Evolutionary conservation across 2,329 filamentous ascomycete species (phyloP).

Genomic region (Aspergillus neotritici): DNA sequence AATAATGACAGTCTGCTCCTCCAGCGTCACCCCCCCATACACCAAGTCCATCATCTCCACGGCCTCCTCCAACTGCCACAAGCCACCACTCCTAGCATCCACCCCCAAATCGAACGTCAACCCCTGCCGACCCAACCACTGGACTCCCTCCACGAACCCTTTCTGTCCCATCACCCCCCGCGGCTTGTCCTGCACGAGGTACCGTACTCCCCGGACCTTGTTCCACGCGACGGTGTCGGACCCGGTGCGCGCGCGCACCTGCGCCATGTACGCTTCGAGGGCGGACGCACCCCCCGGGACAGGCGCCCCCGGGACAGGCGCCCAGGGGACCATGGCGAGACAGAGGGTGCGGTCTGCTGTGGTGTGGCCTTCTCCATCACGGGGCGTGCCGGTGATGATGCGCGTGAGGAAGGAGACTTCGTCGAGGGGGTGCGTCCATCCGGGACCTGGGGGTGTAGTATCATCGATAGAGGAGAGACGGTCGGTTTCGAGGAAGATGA

Average conservation of each 20-base stretch:
- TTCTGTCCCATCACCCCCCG: slow-evolving; percentile 58
- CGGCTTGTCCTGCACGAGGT: slow-evolving; percentile 73
- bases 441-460: slow-evolving; percentile 36
- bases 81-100: slow-evolving; percentile 70
- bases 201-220: slow-evolving; percentile 73
- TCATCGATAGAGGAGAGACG: slow-evolving; percentile 57
- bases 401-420: slow-evolving; percentile 66
- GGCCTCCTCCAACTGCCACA: slow-evolving; percentile 66
- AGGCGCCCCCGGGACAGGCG: slow-evolving; percentile 87
- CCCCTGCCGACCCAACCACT: slow-evolving; percentile 57
- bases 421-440: slow-evolving; percentile 63
- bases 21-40: slow-evolving; percentile 51
- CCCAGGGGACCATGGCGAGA: slow-evolving; percentile 74
- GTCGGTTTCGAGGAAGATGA: slow-evolving; percentile 80
- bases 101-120: slow-evolving; percentile 78
- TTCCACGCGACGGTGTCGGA: slow-evolving; percentile 57
- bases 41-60: slow-evolving; percentile 64
- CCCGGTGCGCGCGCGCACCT: slow-evolving; percentile 49
- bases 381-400: slow-evolving; percentile 57
- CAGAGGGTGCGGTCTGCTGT: slow-evolving; percentile 51
- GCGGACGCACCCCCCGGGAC: slow-evolving; percentile 58
- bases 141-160: slow-evolving; percentile 60
- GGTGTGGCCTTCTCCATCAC: slow-evolving; percentile 54
- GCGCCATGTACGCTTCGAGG: slow-evolving; percentile 60
- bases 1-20: slow-evolving; percentile 59